Evolutionary conservation across 805 yeast genomes (phyloP), one percentile per base, ranked within the genome.

Genomic region (Nakazawaea ishiwadae): DNA sequence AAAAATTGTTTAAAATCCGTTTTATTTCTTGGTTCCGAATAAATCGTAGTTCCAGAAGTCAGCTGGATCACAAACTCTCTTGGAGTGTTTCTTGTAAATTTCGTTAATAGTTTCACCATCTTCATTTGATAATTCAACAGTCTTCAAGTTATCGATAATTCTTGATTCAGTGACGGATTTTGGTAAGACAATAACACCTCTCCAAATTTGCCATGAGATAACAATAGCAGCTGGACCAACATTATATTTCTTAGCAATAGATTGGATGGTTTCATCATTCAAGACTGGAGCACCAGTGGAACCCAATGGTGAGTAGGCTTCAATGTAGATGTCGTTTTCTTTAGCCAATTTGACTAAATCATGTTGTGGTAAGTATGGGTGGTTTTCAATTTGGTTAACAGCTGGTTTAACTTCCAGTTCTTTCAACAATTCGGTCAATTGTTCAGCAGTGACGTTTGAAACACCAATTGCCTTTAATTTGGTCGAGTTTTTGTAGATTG

Each of bases 301-400:
- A 7, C 89, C 91, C 50, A 86, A 67, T 19, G 95, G 93, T 23
- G 87, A 79, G 63, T 84, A 87, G 8, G 95, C 95, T 58, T 82
- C 82, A 41, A 82, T 58, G 26, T 67, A 57, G 45, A 82, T 79
- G 46, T 69, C 75, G 47, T 83, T 66, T 26, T 60, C 55, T 41
- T 68, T 62, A 59, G 79, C 69, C 60, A 55, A 81, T 27, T 73
- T 69, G 33, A 72, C 53, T 49, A 85, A 65, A 48, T 79, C 78
- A 7, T 59, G 64, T 58, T 84, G 90, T 34, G 84, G 82, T 39
- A 81, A 66, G 46, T 71, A 71, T 39, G 89, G 87, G 60, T 85
- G 93, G 37, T 77, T 60, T 64, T 86, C 95, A 46, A 84, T 71
- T 66, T 85, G 95, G 63, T 83, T 79, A 34, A 68, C 77, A 10